phyloP scores from a whole-genome alignment of 192 early-diverging fungal genomes.

The Coemansia sp. region DNA sequence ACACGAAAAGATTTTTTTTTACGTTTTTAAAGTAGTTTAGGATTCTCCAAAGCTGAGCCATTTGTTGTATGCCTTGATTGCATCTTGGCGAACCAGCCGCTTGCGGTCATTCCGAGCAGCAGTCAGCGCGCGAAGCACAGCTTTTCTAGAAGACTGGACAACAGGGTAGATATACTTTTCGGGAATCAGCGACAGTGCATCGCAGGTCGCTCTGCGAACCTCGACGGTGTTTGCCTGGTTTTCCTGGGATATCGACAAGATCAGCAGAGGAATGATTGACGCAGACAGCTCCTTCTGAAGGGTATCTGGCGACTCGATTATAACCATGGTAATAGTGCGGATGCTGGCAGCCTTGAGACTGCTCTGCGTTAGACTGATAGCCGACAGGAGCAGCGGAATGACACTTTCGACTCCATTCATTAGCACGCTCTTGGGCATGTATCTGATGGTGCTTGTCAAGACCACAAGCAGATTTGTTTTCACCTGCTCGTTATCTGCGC shows the following conservation, averaged over 20 bases:
- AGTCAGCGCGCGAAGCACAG: slow-evolving; percentile 65
- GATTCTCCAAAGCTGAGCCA: slow-evolving; percentile 65
- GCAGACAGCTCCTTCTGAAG: slow-evolving; percentile 39
- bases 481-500: slow-evolving; percentile 38
- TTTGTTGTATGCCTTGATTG: slow-evolving; percentile 81
- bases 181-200: slow-evolving; percentile 68
- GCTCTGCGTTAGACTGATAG: slow-evolving; percentile 66
- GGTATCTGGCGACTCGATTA: slow-evolving; percentile 70
- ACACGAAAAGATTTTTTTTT: background rate
- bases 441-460: slow-evolving; percentile 77
- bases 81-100: slow-evolving; percentile 83
- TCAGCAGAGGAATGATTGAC: slow-evolving; percentile 30
- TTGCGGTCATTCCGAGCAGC: slow-evolving; percentile 83
- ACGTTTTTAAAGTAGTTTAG: slow-evolving; percentile 5
- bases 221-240: slow-evolving; percentile 31
- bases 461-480: slow-evolving; percentile 78
- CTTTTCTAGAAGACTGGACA: slow-evolving; percentile 63
- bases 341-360: slow-evolving; percentile 73
- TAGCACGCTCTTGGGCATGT: slow-evolving; percentile 82
- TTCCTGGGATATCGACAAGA: slow-evolving; percentile 15
- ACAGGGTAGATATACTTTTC: slow-evolving; percentile 62
- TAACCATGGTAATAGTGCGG: slow-evolving; percentile 73
- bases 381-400: slow-evolving; percentile 77
- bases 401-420: slow-evolving; percentile 75
- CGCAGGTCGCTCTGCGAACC: slow-evolving; percentile 75